Percentiles rank a stretch among this genome's conserved stretches.
These are phyloP conservation scores for Ilyonectria mors-panacis DNA, from an alignment of 2,329 filamentous ascomycete genomes.

Conservation along the genomic window DNA sequence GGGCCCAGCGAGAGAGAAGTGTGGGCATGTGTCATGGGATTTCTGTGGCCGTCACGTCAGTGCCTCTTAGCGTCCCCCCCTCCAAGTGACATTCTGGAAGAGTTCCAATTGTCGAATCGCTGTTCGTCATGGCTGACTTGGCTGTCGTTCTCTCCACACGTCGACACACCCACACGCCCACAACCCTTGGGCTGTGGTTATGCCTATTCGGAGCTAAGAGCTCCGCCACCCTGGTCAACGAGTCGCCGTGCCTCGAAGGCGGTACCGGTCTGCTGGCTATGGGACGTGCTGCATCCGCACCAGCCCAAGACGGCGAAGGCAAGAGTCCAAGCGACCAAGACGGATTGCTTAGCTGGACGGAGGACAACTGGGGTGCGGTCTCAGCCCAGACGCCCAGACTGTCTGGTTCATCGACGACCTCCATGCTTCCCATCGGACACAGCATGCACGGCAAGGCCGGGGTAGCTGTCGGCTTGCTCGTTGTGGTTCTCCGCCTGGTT, in stretches of 20 bases:
- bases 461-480: conserved; percentile 10
- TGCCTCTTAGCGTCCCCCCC: conserved; percentile 40
- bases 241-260: conserved; percentile 19
- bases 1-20: conserved; percentile 28
- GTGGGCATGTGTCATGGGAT: conserved; percentile 46
- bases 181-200: conserved; percentile 23
- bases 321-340: conserved; percentile 6
- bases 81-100: conserved; percentile 47
- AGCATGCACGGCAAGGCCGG: conserved; percentile 1
- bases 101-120: conserved; percentile 51
- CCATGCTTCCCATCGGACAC: neutral
- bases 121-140: conserved; percentile 40
- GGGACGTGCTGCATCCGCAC: neutral
- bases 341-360: conserved; percentile 4
- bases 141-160: conserved; percentile 30
- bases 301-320: conserved; percentile 6
- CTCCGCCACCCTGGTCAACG: conserved; percentile 28
- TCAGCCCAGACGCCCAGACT: conserved; percentile 11
- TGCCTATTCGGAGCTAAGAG: conserved; percentile 28
- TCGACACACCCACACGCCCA: conserved; percentile 29
- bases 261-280: conserved; percentile 17
- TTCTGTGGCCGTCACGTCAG: conserved; percentile 46
- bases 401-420: conserved; percentile 15
- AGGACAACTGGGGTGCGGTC: conserved; percentile 1
- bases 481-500: conserved; percentile 14